Conservation (phyloP, 345 rosid species). For the Ceriops tagal region DNA sequence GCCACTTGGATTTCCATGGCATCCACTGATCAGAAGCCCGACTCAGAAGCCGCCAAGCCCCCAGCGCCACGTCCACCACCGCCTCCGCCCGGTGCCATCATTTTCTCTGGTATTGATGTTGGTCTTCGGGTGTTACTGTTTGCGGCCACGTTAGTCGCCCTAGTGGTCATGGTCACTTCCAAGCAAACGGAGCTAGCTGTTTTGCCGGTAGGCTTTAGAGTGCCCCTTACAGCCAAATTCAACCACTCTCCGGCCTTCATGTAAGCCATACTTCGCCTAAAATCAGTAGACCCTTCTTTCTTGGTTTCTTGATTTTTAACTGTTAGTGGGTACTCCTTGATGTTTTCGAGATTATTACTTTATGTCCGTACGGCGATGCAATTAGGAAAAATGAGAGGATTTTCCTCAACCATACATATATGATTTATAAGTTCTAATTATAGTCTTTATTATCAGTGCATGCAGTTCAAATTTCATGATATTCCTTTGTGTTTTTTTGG, state of each 20-base stretch:
- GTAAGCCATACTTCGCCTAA: conserved; percentile 29
- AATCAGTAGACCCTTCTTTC: too few species aligned
- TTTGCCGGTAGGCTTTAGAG: conserved; percentile 18
- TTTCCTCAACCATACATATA: too few species aligned
- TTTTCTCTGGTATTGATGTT: conserved; percentile 35
- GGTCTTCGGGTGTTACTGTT: conserved; percentile 52
- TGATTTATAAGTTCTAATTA: too few species aligned
- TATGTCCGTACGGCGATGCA: too few species aligned
- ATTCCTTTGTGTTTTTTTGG: too few species aligned
- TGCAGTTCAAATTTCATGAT: too few species aligned
- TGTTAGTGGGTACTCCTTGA: too few species aligned
- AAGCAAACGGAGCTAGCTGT: conserved; percentile 44
- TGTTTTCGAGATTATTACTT: too few species aligned
- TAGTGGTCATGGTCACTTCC: conserved; percentile 59
- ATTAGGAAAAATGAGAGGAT: too few species aligned
- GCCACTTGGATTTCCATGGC: conserved; percentile 11
- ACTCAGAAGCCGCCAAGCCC: conserved; percentile 12
- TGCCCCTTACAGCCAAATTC: conserved; percentile 48
- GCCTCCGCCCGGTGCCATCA: background rate
- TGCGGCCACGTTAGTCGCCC: conserved; percentile 42
- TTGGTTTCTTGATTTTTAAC: too few species aligned
- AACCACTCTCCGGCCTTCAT: conserved; percentile 66
- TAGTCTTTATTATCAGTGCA: too few species aligned
- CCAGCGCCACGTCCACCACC: conserved; percentile 14
- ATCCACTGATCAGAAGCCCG: conserved; percentile 16